These are phyloP conservation scores for Blastomyces emzantsi DNA, from an alignment of 2,329 filamentous ascomycete genomes.

Conservation along the genomic window DNA sequence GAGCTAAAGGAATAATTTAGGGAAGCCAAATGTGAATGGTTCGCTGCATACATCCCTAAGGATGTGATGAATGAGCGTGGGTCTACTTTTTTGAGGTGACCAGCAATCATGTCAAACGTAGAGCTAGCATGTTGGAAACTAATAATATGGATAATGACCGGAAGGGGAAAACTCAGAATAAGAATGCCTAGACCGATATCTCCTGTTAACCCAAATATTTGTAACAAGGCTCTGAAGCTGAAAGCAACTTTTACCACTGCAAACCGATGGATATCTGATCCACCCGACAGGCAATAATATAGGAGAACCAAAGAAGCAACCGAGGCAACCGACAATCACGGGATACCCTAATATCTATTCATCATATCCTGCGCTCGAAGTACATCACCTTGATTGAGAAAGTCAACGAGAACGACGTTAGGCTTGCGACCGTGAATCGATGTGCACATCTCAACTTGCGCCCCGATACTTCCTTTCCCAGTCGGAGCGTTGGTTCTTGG, in stretches of 20 bases:
- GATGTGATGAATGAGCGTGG: background rate
- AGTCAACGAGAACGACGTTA: conserved; percentile 39
- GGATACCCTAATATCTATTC: conserved; percentile 28
- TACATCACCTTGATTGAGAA: conserved; percentile 38
- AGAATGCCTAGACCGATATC: background rate
- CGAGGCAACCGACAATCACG: background rate
- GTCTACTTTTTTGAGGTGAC: background rate
- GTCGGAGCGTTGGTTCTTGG: conserved; percentile 36
- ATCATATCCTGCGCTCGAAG: conserved; percentile 33
- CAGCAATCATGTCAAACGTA: background rate
- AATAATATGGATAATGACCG: background rate
- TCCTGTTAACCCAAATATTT: background rate
- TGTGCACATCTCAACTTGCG: conserved; percentile 33
- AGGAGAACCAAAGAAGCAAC: background rate
- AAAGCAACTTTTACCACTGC: background rate
- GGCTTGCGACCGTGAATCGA: conserved; percentile 32
- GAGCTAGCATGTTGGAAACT: background rate
- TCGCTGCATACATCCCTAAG: background rate
- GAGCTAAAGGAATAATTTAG: background rate
- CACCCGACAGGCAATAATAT: background rate
- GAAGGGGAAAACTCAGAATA: background rate
- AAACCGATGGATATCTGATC: background rate
- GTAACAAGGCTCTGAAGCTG: background rate
- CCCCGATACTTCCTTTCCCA: conserved; percentile 37
- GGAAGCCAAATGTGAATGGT: background rate